Evolutionary conservation across 306 rosid genomes (phyloP), one percentile per base, ranked within the genome.

Genomic region (Begonia loranthoides): DNA sequence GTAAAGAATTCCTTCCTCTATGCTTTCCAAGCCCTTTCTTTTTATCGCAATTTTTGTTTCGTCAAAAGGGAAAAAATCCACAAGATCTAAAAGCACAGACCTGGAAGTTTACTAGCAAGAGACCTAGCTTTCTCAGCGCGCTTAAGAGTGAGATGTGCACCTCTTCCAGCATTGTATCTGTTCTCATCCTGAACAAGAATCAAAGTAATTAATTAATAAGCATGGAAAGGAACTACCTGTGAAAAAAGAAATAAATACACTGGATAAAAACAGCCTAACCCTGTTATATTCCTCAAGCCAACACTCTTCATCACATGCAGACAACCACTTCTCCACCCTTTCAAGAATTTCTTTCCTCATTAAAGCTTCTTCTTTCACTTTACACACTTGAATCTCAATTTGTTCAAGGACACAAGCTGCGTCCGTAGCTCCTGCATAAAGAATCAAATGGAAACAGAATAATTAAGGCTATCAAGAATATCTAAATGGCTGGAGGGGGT

Each of bases 101-200:
- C 93, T 74, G 99, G 99, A 65, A 90, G 74, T 71, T 90, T 90
- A 65, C 62, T 86, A 55, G 80, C 93, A 79, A 90, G 55, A 45
- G 79, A 65, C 62, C 95, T 95, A 41, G 94, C 99, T 81, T 80
- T 90, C 77, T 86, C 96, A 36, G 99, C 99, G 45, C 96, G 84
- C 69, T 86, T 90, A 64, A 90, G 96, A 65, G 73, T 80, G 47
- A 90, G 86, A 83, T 90, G 99, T 54, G 84, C 74, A 57, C 99
- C 99, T 78, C 78, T 74, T 66, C 93, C 85, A 59, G 88, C 81
- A 70, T 68, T 79, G 41, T 74, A 86, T 45, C 93, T 78, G 58
- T 74, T 86, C 24, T 82, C 83, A 57, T 86, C 95, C 95, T 87
- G 72, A 45, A 54, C 52, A 22, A n/a, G 14, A 55, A 57, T 11